These are phyloP conservation scores for Rhododendron molle DNA, from an alignment of 148 eudicot species.

Conservation along the genomic window DNA sequence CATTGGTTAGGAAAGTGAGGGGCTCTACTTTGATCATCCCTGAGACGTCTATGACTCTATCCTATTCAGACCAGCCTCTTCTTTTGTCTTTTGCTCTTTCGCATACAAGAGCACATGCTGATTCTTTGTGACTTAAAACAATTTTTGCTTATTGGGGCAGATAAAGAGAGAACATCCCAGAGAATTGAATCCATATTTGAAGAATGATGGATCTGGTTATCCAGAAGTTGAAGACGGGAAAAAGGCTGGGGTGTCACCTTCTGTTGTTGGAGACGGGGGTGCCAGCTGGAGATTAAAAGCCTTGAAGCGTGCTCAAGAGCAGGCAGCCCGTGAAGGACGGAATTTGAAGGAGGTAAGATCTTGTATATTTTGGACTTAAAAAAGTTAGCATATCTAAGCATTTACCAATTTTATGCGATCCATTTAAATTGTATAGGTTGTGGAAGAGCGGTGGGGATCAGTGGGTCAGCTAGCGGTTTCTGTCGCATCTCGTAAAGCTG, in stretches of 20 bases:
- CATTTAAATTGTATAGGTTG: constrained; percentile 50
- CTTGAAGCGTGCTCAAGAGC: constrained; percentile 86
- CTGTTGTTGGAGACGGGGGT: constrained; percentile 95
- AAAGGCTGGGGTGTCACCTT: constrained; percentile 42
- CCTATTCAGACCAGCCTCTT: not conserved
- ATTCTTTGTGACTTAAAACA: not conserved
- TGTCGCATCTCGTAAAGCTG: constrained; percentile 72
- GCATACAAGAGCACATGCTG: not conserved
- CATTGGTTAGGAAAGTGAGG: not conserved
- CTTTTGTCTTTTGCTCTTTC: not conserved
- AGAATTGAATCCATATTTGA: constrained; percentile 80
- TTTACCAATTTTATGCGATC: not conserved
- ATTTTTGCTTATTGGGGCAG: constrained; percentile 23
- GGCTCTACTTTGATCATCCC: not conserved
- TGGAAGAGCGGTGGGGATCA: constrained; percentile 91
- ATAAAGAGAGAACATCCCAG: constrained; percentile 52
- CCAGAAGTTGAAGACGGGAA: constrained; percentile 55
- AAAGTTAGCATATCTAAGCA: not conserved
- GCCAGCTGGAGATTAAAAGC: constrained; percentile 99
- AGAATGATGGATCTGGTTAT: constrained; percentile 67
- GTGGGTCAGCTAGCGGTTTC: constrained; percentile 83
- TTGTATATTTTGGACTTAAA: not conserved
- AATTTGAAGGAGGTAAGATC: constrained; percentile 58
- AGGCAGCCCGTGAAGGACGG: constrained; percentile 85
- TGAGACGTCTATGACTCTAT: not conserved